phyloP scores from a whole-genome alignment of 768 basidiomycete genomes.

The Calvatia gigantea region DNA sequence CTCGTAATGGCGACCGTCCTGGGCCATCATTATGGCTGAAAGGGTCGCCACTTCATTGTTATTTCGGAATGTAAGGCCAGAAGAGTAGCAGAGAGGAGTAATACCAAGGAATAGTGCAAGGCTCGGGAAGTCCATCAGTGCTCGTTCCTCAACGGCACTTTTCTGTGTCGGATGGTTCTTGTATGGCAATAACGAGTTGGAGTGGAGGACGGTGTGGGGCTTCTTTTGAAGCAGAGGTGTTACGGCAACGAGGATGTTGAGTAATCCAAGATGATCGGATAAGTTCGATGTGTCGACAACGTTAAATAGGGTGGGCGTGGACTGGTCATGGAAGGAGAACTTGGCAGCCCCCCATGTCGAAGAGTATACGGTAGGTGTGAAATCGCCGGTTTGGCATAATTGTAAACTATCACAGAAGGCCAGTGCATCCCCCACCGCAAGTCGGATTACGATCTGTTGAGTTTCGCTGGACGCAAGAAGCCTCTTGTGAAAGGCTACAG shows the following conservation, averaged over 20 bases:
- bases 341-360: conserved; percentile 30
- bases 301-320: conserved; percentile 30
- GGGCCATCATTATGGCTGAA: background rate
- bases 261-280: conserved; percentile 41
- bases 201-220: conserved; percentile 33
- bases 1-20: background rate
- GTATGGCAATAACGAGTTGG: conserved; percentile 34
- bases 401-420: conserved; percentile 35
- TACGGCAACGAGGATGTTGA: conserved; percentile 38
- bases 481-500: conserved; percentile 23
- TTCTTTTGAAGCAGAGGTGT: conserved; percentile 32
- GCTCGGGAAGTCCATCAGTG: conserved; percentile 12
- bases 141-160: conserved; percentile 8
- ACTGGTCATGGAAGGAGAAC: conserved; percentile 32
- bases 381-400: conserved; percentile 12
- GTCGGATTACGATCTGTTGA: conserved; percentile 27
- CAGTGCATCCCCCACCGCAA: conserved; percentile 38
- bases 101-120: conserved; percentile 2
- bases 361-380: conserved; percentile 27
- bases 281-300: conserved; percentile 52
- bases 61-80: conserved; percentile 5
- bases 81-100: conserved; percentile 2
- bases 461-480: conserved; percentile 5
- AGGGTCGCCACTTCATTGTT: background rate
- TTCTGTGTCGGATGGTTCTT: conserved; percentile 3